Evolutionary conservation across 2,329 filamentous ascomycete genomes (phyloP).

Genomic region (Ophiosphaerella korrae): DNA sequence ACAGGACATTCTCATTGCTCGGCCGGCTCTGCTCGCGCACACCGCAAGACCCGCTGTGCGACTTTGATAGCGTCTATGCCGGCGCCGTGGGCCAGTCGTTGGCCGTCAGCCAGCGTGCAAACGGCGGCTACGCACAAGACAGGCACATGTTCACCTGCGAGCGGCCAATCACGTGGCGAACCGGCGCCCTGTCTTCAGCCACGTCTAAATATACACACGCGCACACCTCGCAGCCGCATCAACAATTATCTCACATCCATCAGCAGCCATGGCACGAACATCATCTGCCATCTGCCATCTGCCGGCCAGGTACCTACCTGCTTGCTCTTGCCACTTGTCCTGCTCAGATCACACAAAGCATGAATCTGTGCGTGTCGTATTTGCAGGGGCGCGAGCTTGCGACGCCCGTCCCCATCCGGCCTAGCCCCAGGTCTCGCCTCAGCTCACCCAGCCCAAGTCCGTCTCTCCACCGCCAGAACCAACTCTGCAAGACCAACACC

Average conservation of each 20-base stretch:
- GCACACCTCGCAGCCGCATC: slow-evolving; percentile 7
- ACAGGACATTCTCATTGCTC: slow-evolving; percentile 30
- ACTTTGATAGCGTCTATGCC: slow-evolving; percentile 31
- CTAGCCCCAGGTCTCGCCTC: too few relatives aligned
- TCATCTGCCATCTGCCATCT: not conserved
- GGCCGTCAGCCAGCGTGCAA: slow-evolving; percentile 15
- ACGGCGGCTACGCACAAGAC: slow-evolving; percentile 30
- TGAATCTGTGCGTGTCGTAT: slow-evolving; percentile 7
- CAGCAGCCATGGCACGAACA: not conserved
- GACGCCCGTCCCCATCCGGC: too few relatives aligned
- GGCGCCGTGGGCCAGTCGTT: slow-evolving; percentile 26
- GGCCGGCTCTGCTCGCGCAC: slow-evolving; percentile 20
- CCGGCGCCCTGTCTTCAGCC: slow-evolving; percentile 20
- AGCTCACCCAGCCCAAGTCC: too few relatives aligned
- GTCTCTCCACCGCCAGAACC: too few relatives aligned
- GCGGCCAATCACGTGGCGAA: slow-evolving; percentile 8
- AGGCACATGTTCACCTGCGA: slow-evolving; percentile 7
- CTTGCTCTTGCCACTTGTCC: too few relatives aligned
- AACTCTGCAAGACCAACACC: not conserved
- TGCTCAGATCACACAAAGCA: not conserved
- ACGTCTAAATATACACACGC: slow-evolving; percentile 28
- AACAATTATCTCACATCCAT: slow-evolving; percentile 6
- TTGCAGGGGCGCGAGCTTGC: too few relatives aligned
- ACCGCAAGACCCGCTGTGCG: slow-evolving; percentile 31
- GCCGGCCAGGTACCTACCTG: not conserved